Evolutionary conservation across 2,329 filamentous ascomycete genomes (phyloP), one percentile per base, ranked within the genome.

Genomic region (Xylaria sp.): DNA sequence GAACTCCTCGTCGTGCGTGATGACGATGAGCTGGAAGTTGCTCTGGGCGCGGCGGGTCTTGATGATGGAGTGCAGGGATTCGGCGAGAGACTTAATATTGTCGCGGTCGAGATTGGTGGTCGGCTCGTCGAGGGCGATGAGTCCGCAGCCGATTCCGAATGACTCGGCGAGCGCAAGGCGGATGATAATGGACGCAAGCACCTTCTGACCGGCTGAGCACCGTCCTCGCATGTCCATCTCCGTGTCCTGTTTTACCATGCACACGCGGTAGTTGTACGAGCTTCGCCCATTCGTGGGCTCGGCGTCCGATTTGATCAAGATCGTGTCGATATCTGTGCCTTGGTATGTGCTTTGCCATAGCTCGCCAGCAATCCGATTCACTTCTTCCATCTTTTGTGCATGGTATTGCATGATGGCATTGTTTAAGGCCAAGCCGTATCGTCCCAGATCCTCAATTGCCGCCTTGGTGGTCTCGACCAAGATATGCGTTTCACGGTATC

Each of bases 151-250:
- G 76, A 94, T 89, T 72, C 96, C 96, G 79, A 99, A 99, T 74
- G 94, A 97, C 81, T 99, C 96, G 3, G 96, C 96, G 56, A 99
- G 88, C 13, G 97, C 96, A 33, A 99, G 88, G 1, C 96, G 94
- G 80, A 99, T 97, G 81, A 99, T 97, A 82, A 99, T 99, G 80
- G 91, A 94, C 4, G 96, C 96, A 33, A 99, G 88, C 33, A 99
- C 95, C 81, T 97, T 97, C 80, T 99, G 96, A 3, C 96, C 96
- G 0, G 96, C 96, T 73, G 93, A 97, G 85, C 96, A 99, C 64
- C 96, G 93, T 1, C 96, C 97, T 71, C 96, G 93, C 96, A 99
- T 99, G 82, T 99, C 96, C 94, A 99, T 97, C 81, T 99, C 96
- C 0, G 92, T 93, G 77, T 97, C 94, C 78, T 95, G 92, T 83